Percentiles rank a stretch among this genome's conserved stretches.
Conservation (phyloP, 148 eudicot genomes). For the Silene conica region DNA sequence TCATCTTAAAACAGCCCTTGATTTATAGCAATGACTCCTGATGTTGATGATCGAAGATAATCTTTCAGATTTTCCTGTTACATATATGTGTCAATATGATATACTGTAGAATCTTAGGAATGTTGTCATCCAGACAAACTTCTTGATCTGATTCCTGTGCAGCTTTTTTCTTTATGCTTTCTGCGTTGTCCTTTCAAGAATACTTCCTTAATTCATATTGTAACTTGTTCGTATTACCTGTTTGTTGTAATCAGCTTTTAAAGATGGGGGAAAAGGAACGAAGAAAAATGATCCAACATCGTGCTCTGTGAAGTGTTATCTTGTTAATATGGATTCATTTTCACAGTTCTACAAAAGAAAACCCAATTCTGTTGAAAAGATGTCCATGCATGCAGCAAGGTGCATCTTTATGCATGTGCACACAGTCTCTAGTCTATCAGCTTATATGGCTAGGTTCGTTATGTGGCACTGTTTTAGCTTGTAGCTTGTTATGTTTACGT, state of each 20-base stretch:
- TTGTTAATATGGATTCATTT: slow-evolving; percentile 41
- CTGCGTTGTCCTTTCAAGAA: no score
- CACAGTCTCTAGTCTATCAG: slow-evolving; percentile 10
- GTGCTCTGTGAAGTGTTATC: slow-evolving; percentile 40
- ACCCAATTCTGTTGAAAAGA: background rate
- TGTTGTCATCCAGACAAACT: no score
- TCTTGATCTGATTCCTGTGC: background rate
- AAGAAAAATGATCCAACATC: no score
- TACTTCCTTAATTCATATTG: no score
- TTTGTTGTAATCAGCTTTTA: background rate
- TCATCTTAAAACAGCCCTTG: no score
- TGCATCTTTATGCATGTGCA: slow-evolving; percentile 13
- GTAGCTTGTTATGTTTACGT: background rate
- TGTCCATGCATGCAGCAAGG: slow-evolving; percentile 3
- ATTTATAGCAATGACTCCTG: no score
- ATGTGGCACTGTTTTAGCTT: background rate
- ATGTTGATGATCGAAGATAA: no score
- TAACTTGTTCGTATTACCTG: no score
- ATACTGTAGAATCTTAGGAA: no score
- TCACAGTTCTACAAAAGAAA: slow-evolving; percentile 14
- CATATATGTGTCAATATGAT: no score
- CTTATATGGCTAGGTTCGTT: slow-evolving; percentile 14
- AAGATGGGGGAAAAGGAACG: no score
- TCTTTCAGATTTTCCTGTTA: no score
- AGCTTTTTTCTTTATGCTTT: background rate